phyloP scores from a whole-genome alignment of 257 asterid genomes.

The Datura wrightii region DNA sequence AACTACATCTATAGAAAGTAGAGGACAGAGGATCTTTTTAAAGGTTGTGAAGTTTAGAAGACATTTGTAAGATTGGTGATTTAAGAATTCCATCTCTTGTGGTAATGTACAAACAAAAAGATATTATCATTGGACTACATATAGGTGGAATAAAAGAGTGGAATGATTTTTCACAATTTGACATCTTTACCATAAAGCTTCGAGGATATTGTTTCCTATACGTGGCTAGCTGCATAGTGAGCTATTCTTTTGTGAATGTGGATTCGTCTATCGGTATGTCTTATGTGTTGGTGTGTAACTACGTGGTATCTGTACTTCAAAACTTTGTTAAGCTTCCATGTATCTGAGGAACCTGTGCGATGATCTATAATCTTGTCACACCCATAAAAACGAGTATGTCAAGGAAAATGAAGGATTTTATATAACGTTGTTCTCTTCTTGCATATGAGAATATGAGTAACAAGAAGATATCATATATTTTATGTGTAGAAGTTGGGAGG shows the following conservation, averaged over 20 bases:
- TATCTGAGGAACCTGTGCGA: neutral
- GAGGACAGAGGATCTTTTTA: neutral
- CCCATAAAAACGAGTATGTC: neutral
- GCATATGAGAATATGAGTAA: neutral
- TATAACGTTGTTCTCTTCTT: neutral
- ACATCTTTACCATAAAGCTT: neutral
- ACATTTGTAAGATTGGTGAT: neutral
- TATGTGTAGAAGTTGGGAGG: neutral
- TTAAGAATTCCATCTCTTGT: neutral
- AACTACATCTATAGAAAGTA: neutral
- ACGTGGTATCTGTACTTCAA: neutral
- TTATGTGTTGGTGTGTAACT: neutral
- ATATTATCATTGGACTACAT: conserved; percentile 1
- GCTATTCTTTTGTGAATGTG: neutral
- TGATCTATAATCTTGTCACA: conserved; percentile 17
- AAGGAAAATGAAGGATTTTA: conserved; percentile 15
- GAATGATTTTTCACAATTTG: neutral
- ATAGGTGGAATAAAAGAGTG: neutral
- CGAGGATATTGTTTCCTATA: neutral
- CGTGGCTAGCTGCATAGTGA: neutral
- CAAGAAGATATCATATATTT: neutral
- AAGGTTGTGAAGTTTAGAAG: neutral
- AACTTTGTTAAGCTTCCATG: neutral
- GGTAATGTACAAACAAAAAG: neutral
- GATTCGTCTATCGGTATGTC: neutral